A percentile compares a stretch with the other conserved stretches of the same genome.
Conservation (phyloP, 2,329 filamentous ascomycete genomes). For the Neonectria magnoliae region DNA sequence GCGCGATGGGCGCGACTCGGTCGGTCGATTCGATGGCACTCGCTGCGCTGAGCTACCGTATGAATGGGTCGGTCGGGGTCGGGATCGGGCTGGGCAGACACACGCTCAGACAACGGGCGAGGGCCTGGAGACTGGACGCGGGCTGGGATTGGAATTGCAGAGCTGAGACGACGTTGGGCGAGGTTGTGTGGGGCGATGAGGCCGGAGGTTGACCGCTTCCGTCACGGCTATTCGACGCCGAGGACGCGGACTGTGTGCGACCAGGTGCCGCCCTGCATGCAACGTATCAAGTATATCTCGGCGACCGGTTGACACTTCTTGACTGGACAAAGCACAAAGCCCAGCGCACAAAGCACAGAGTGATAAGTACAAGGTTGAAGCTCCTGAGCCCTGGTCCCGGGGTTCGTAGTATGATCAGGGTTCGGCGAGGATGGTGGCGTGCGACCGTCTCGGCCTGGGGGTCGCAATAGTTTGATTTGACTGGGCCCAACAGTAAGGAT, state of each 20-base stretch:
- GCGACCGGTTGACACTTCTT: not conserved
- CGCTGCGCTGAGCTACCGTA: too few species aligned
- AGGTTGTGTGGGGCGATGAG: slow-evolving; percentile 39
- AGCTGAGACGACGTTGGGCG: slow-evolving; percentile 32
- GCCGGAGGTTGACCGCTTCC: slow-evolving; percentile 31
- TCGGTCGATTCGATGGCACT: not conserved
- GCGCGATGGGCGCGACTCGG: not conserved
- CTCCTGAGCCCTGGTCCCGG: not conserved
- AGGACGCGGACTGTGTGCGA: slow-evolving; percentile 29
- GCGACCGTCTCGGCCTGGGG: slow-evolving; percentile 18
- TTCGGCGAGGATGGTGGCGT: slow-evolving; percentile 11
- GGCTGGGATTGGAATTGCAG: slow-evolving; percentile 42
- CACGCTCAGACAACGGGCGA: slow-evolving; percentile 30
- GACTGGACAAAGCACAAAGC: not conserved
- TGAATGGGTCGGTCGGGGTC: slow-evolving; percentile 10
- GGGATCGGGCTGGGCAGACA: slow-evolving; percentile 28
- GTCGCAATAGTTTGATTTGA: slow-evolving; percentile 17
- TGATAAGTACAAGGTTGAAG: not conserved
- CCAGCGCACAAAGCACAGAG: not conserved
- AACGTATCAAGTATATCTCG: slow-evolving; percentile 27
- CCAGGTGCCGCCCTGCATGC: slow-evolving; percentile 30
- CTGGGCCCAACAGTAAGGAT: not conserved
- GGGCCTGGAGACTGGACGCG: slow-evolving; percentile 41
- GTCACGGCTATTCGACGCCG: slow-evolving; percentile 36
- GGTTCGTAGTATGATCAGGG: not conserved